Evolutionary conservation across 1,284 basidiomycete species (phyloP), one percentile per base, ranked within the genome.

Genomic region (Malassezia cuniculi): DNA sequence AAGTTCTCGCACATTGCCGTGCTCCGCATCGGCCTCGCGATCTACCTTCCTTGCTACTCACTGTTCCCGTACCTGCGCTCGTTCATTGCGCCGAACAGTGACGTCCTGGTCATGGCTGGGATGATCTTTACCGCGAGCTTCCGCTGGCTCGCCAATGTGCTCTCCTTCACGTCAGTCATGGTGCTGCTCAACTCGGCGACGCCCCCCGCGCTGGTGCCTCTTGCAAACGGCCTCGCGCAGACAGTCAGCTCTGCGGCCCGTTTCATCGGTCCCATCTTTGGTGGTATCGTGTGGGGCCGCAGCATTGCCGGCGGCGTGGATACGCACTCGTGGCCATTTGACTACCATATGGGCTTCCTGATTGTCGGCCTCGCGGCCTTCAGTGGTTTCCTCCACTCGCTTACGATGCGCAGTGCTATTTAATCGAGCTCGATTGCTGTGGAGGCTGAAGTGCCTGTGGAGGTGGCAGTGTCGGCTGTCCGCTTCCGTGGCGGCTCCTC

Each of bases 21-120:
- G 60, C 35, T 67, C 17, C 48, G 63, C 11, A 31, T 59, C 24
- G 66, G 66, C 11, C 47, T 43, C 11, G 39, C 45, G 35, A 48
- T 47, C 27, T 41, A 46, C 39, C 31, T 53, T 28, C 57, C 56
- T 14, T 48, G 52, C 41, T 56, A 58, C 43, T 38, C 47, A 40
- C 37, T 67, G 41, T 54, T 55, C 47, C 55, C 57, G 20, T 33
- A 53, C 27, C 75, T 57, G 73, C 74, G 78, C 72, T 54, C 56
- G 6, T 48, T 63, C 40, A 26, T 66, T 19, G 47, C 55, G 39
- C 61, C 57, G 10, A 73, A 70, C 19, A 45, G 69, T 39, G 46
- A 52, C 12, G 52, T 63, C n/a, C 60, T 64, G 6, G 70, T 72
- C n/a, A 72, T 69, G 60, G 56, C 63, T 10, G 70, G 54, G 7